Evolutionary conservation across 2,329 filamentous ascomycete genomes (phyloP), one percentile per base, ranked within the genome.

Genomic region (Monosporascus sp.): DNA sequence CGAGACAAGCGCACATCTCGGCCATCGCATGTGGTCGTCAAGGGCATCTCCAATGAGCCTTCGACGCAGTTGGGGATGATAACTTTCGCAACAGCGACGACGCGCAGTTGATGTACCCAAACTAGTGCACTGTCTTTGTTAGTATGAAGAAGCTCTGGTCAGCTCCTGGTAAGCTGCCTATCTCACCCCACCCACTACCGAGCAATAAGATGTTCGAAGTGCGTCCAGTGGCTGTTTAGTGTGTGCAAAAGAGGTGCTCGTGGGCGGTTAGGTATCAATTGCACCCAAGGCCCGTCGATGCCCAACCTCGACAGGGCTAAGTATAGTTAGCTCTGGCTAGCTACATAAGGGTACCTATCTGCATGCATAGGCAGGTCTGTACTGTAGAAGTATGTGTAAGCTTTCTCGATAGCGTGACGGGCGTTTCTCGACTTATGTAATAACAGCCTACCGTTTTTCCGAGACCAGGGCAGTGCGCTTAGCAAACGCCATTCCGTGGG

Each of bases 261-360:
- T 62, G 62, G 61, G 62, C 55, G 58, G 41, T 65, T 59, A 64
- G 63, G 64, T 65, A 61, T 58, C 62, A 65, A 64, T 62, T 51
- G 47, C 55, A 60, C 59, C 58, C 57, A 63, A 57, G 57, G 55
- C 39, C 39, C 60, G 51, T 64, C 60, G 64, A 54, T 66, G 64
- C 63, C 64, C 64, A 65, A 65, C 63, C 57, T 53, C 52, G 49
- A 55, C 58, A 59, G 58, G 58, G 60, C 60, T 58, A 60, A 56
- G 50, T 35, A 35, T 14, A 35, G 31, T 35, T 35, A 35, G 31
- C 31, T 14, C 31, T 35, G 31, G 9, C 31, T 35, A 35, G 31
- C 31, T 25, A 22, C 20, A 22, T 44, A 44, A 20, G 20, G n/a
- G 18, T 44, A 44, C 22, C n/a, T 44, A 44, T 9, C 22, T 31